Percentiles rank a stretch among this genome's conserved stretches.
phyloP scores from a whole-genome alignment of 2,329 filamentous ascomycete species.

The Microdochium trichocladiopsis region DNA sequence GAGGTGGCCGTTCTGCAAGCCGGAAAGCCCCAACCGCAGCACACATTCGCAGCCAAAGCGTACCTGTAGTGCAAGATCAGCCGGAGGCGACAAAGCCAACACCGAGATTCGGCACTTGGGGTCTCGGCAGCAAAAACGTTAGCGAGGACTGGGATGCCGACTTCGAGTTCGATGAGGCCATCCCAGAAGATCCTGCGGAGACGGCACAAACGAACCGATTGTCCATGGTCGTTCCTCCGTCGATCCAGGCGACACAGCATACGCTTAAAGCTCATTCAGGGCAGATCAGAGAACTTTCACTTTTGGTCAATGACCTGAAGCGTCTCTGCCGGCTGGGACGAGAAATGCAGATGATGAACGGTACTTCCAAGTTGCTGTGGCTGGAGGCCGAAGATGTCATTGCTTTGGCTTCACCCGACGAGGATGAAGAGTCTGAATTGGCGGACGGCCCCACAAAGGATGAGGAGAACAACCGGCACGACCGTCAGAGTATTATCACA shows the following conservation, averaged over 20 bases:
- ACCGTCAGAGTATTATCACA: slow-evolving; percentile 17
- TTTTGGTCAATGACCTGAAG: slow-evolving; percentile 78
- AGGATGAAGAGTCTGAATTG: slow-evolving; percentile 43
- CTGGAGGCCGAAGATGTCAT: slow-evolving; percentile 83
- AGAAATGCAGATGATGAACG: slow-evolving; percentile 57
- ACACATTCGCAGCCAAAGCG: slow-evolving; percentile 75
- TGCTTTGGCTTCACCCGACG: slow-evolving; percentile 67
- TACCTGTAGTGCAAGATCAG: slow-evolving; percentile 63
- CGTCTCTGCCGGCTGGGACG: slow-evolving; percentile 65
- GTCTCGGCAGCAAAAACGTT: slow-evolving; percentile 67
- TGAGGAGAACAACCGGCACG: slow-evolving; percentile 29
- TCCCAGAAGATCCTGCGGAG: slow-evolving; percentile 25
- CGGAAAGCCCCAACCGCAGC: slow-evolving; percentile 62
- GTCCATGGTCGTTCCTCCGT: slow-evolving; percentile 67
- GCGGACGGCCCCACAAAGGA: slow-evolving; percentile 20
- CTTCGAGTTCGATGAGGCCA: slow-evolving; percentile 59
- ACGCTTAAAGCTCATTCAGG: slow-evolving; percentile 78
- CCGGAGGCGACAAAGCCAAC: slow-evolving; percentile 49
- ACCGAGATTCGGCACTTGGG: slow-evolving; percentile 76
- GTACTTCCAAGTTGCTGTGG: slow-evolving; percentile 58
- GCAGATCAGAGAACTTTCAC: slow-evolving; percentile 73
- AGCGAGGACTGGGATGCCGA: slow-evolving; percentile 90
- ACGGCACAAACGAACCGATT: slow-evolving; percentile 27
- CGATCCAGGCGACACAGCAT: slow-evolving; percentile 73
- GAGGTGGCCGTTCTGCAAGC: slow-evolving; percentile 61